phyloP scores from a whole-genome alignment of 2,329 filamentous ascomycete genomes.

The Triangularia setosa region DNA sequence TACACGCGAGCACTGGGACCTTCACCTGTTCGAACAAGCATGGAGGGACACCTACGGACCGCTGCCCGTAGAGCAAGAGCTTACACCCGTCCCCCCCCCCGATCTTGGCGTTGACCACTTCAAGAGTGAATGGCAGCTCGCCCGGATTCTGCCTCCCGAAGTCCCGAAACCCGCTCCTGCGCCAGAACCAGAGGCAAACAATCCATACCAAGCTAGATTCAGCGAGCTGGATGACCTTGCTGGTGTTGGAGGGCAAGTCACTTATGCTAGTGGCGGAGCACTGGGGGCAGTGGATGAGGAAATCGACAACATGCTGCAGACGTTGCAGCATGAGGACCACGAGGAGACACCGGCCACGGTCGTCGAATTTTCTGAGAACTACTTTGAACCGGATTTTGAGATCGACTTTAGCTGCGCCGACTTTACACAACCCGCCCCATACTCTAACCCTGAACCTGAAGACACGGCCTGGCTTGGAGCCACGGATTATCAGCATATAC shows the following conservation, averaged over 20 bases:
- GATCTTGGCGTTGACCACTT: background rate
- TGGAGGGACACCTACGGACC: conserved; percentile 1
- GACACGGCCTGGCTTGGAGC: background rate
- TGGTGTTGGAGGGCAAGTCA: conserved; percentile 8
- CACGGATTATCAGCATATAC: background rate
- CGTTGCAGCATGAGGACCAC: background rate
- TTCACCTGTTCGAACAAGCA: conserved; percentile 14
- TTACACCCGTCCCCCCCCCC: background rate
- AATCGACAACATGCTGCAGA: background rate
- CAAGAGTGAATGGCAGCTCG: background rate
- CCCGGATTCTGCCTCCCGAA: background rate
- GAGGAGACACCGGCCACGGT: background rate
- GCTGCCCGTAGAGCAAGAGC: background rate
- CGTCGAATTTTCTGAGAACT: background rate
- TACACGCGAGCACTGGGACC: conserved; percentile 18
- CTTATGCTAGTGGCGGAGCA: background rate
- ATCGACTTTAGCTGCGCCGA: background rate
- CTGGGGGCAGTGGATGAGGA: background rate
- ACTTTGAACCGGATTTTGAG: background rate
- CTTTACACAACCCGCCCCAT: background rate
- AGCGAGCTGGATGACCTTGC: conserved; percentile 9
- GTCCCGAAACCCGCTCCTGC: background rate
- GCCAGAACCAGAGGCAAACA: background rate
- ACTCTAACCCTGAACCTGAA: background rate
- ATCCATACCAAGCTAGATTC: background rate